phyloP scores from a whole-genome alignment of 2,329 filamentous ascomycete species.

The Cadophora sp. region DNA sequence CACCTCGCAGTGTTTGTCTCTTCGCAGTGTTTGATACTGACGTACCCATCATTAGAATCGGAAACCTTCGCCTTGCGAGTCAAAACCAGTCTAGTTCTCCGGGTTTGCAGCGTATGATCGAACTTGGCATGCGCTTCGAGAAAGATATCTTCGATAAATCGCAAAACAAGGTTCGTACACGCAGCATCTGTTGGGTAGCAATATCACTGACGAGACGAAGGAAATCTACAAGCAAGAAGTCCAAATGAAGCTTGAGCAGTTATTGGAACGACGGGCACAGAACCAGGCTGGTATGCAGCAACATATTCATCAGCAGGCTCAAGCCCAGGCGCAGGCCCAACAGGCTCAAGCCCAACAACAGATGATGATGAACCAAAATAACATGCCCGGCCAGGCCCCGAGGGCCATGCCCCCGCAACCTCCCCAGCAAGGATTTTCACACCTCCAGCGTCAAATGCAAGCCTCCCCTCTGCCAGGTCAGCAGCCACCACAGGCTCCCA shows the following conservation, averaged over 20 bases:
- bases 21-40: conserved; percentile 17
- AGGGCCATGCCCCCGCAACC: conserved; percentile 56
- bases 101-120: conserved; percentile 39
- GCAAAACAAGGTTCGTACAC: conserved; percentile 39
- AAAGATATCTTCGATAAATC: conserved; percentile 42
- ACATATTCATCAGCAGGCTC: conserved; percentile 50
- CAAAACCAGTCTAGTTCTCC: conserved; percentile 36
- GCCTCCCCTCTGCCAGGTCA: conserved; percentile 59
- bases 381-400: conserved; percentile 59
- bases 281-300: conserved; percentile 50
- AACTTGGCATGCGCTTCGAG: conserved; percentile 43
- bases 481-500: conserved; percentile 40
- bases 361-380: conserved; percentile 60
- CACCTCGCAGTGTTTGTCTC: neutral
- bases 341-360: conserved; percentile 53
- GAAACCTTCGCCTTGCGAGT: conserved; percentile 41
- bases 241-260: conserved; percentile 40
- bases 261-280: conserved; percentile 40
- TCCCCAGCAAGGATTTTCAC: conserved; percentile 61
- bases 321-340: conserved; percentile 51
- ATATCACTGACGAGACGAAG: conserved; percentile 34
- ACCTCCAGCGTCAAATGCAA: conserved; percentile 66
- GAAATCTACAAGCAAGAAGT: conserved; percentile 40
- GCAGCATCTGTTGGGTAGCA: neutral
- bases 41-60: conserved; percentile 36